Percentiles rank a stretch among this genome's conserved stretches.
Conservation (phyloP, 208 protist genomes). For the Lotmaria passim region DNA sequence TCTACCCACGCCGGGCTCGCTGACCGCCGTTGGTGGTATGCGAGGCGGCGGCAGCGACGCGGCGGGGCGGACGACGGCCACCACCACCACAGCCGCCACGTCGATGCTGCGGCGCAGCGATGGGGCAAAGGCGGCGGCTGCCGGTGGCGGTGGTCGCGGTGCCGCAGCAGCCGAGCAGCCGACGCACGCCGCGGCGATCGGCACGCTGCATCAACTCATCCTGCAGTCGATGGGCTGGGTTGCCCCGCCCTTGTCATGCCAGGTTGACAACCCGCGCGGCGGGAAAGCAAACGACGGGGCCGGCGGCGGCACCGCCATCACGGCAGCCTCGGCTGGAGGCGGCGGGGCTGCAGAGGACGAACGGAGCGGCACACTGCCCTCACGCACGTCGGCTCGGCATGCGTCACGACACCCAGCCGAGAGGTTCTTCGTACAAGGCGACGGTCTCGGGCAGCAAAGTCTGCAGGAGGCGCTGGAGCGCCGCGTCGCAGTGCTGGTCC, state of each 20-base stretch:
- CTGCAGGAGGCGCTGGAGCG: slow-evolving; percentile 82
- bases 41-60: neutral
- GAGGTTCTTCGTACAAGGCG: slow-evolving; percentile 45
- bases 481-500: slow-evolving; percentile 69
- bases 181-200: slow-evolving; percentile 8
- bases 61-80: neutral
- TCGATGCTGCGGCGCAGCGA: too few species aligned
- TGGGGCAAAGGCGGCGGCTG: neutral
- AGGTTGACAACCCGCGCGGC: slow-evolving; percentile 6
- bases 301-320: neutral
- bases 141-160: neutral
- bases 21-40: neutral
- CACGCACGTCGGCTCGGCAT: neutral
- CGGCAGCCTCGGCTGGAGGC: neutral
- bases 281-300: neutral
- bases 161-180: neutral
- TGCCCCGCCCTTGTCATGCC: slow-evolving; percentile 1
- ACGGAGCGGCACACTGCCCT: neutral
- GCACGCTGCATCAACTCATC: slow-evolving; percentile 39
- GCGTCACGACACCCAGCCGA: slow-evolving; percentile 16
- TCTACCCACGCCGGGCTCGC: neutral
- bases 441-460: slow-evolving; percentile 55
- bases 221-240: slow-evolving; percentile 61
- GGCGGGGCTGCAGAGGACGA: neutral
- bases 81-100: neutral